A percentile compares a stretch with the other conserved stretches of the same genome.
Evolutionary conservation across 805 yeast genomes (phyloP).

Genomic region (Suhomyces sp.): DNA sequence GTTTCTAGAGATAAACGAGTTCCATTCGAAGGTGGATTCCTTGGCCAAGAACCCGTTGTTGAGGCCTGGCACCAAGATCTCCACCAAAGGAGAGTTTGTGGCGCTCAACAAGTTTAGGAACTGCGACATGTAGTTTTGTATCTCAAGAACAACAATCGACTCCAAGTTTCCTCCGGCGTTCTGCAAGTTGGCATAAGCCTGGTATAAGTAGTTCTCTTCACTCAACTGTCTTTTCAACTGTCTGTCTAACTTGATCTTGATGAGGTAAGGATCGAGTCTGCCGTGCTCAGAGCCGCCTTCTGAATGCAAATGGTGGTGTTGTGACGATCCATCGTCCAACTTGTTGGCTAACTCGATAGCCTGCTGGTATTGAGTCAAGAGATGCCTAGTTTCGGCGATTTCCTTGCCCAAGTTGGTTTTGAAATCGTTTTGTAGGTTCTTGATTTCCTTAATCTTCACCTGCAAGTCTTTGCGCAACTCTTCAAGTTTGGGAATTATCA

Average conservation of each 20-base stretch:
- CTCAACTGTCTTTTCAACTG: slow-evolving; percentile 73
- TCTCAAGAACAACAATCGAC: slow-evolving; percentile 78
- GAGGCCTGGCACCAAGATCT: slow-evolving; percentile 61
- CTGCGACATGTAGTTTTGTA: slow-evolving; percentile 75
- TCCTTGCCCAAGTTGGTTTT: slow-evolving; percentile 71
- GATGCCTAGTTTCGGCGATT: slow-evolving; percentile 31
- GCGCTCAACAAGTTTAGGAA: slow-evolving; percentile 70
- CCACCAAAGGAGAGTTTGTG: slow-evolving; percentile 70
- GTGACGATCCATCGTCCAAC: slow-evolving; percentile 24
- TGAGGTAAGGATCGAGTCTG: slow-evolving; percentile 77
- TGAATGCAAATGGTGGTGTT: slow-evolving; percentile 9
- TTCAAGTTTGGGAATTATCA: slow-evolving; percentile 53
- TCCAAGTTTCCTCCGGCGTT: slow-evolving; percentile 83
- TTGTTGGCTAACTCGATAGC: slow-evolving; percentile 64
- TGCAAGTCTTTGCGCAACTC: slow-evolving; percentile 67
- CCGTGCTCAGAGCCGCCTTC: slow-evolving; percentile 38
- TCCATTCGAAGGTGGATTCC: slow-evolving; percentile 86
- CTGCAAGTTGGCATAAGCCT: slow-evolving; percentile 84
- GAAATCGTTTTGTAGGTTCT: slow-evolving; percentile 78
- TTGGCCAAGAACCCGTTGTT: slow-evolving; percentile 64
- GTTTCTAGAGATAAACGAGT: slow-evolving; percentile 71
- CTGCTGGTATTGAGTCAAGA: slow-evolving; percentile 50
- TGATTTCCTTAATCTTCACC: slow-evolving; percentile 84
- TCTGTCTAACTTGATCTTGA: slow-evolving; percentile 67
- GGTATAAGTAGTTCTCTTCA: slow-evolving; percentile 85